Percentiles rank a stretch among this genome's conserved stretches.
Evolutionary conservation across 768 basidiomycete species (phyloP).

Genomic region (Mycena kentingensis): DNA sequence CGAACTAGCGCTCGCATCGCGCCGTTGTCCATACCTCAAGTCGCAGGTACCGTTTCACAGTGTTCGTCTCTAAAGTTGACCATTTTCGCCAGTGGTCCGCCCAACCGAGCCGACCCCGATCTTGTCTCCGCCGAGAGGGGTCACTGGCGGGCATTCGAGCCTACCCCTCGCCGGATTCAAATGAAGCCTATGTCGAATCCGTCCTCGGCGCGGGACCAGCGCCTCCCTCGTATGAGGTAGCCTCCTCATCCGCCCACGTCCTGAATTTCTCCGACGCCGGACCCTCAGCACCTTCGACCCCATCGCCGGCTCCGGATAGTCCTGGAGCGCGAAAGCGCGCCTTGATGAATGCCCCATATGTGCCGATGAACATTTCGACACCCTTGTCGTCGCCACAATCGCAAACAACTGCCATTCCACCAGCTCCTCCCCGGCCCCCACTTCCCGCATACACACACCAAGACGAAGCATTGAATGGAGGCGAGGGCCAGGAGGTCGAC

Average conservation of each 20-base stretch:
- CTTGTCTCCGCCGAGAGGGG: too few relatives aligned
- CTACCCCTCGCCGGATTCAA: too few relatives aligned
- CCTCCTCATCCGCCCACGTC: neutral
- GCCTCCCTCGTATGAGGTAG: constrained; percentile 18
- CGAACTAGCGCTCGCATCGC: constrained; percentile 3
- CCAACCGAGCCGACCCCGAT: too few relatives aligned
- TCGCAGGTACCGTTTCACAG: constrained; percentile 1
- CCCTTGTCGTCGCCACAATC: constrained; percentile 1
- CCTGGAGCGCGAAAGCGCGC: neutral
- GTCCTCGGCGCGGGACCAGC: constrained; percentile 15
- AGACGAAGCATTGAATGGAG: too few relatives aligned
- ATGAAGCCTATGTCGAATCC: constrained; percentile 7
- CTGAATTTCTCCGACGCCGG: neutral
- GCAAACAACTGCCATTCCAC: neutral
- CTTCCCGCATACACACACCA: neutral
- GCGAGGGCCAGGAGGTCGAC: too few relatives aligned
- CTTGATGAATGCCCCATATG: neutral
- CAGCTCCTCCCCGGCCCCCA: neutral
- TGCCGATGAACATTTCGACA: neutral
- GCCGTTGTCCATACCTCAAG: neutral
- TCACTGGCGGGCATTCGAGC: too few relatives aligned
- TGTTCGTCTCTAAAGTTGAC: constrained; percentile 2
- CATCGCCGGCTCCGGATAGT: neutral
- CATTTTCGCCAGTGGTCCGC: neutral
- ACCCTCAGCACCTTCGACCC: neutral